Percentiles rank a stretch among this genome's conserved stretches.
Conservation (phyloP, 306 rosid genomes). For the Senna tora region DNA sequence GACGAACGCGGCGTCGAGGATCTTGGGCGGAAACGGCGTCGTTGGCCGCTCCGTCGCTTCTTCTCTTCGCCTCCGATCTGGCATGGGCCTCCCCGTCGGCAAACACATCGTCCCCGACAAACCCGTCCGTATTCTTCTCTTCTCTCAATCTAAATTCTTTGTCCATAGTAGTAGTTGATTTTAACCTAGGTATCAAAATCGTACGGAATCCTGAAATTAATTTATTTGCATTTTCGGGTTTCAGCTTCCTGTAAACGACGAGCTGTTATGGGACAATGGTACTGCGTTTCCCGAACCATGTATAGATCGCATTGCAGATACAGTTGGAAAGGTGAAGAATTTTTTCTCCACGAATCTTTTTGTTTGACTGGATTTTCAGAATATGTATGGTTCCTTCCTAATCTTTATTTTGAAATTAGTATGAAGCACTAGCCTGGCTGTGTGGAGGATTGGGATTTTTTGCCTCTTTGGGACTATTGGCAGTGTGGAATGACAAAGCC, state of each 20-base stretch:
- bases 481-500: slow-evolving; percentile 91
- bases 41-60: slow-evolving; percentile 71
- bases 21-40: slow-evolving; percentile 85
- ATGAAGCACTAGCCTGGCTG: slow-evolving; percentile 96
- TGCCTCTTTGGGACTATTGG: slow-evolving; percentile 70
- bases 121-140: slow-evolving; percentile 50
- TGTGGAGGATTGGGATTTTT: slow-evolving; percentile 87
- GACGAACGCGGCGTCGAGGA: slow-evolving; percentile 65
- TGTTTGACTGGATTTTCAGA: neutral
- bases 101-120: slow-evolving; percentile 81
- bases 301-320: slow-evolving; percentile 87
- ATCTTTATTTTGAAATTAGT: slow-evolving; percentile 43
- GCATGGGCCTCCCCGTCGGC: slow-evolving; percentile 94
- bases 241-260: slow-evolving; percentile 63
- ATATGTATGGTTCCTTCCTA: neutral
- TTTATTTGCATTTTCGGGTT: neutral
- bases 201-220: neutral
- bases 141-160: slow-evolving; percentile 29
- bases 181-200: neutral
- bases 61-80: slow-evolving; percentile 79
- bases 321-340: slow-evolving; percentile 73
- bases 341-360: neutral
- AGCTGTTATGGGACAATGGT: slow-evolving; percentile 86
- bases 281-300: slow-evolving; percentile 89
- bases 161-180: slow-evolving; percentile 9